These are phyloP conservation scores for Marchantia polymorpha DNA, from an alignment of 225 moss, liverwort and hornwort genomes.

Conservation along the genomic window DNA sequence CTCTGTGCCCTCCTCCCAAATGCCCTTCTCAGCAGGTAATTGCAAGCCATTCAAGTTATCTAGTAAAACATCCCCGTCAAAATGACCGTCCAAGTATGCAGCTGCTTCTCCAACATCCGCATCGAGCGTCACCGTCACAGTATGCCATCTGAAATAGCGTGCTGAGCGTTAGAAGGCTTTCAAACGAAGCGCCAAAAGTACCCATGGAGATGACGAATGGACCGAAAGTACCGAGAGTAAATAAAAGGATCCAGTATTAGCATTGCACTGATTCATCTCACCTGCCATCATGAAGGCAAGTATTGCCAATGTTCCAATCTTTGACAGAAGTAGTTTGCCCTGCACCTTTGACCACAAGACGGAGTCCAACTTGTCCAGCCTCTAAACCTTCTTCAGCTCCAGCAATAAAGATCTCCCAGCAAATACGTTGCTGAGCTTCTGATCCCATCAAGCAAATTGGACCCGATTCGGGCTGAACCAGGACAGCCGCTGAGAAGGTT, in stretches of 20 bases:
- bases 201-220: background rate
- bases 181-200: background rate
- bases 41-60: constrained; percentile 55
- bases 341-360: constrained; percentile 90
- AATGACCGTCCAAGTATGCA: constrained; percentile 80
- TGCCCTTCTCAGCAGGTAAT: constrained; percentile 73
- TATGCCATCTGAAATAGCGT: constrained; percentile 78
- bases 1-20: constrained; percentile 94
- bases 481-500: constrained; percentile 88
- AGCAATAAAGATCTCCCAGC: constrained; percentile 96
- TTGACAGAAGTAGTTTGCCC: constrained; percentile 86
- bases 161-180: background rate
- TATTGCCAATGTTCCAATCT: constrained; percentile 92
- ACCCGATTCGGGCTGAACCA: constrained; percentile 98
- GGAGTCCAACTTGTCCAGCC: constrained; percentile 93
- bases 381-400: constrained; percentile 97
- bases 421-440: constrained; percentile 74
- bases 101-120: constrained; percentile 81
- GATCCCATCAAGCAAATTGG: constrained; percentile 89
- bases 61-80: constrained; percentile 62
- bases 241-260: background rate
- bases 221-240: background rate
- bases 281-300: constrained; percentile 95
- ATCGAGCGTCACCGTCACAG: constrained; percentile 88
- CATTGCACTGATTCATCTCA: constrained; percentile 24